A percentile compares a stretch with the other conserved stretches of the same genome.
Evolutionary conservation across 2,329 filamentous ascomycete species (phyloP).

Genomic region (Fusarium incarnatum): DNA sequence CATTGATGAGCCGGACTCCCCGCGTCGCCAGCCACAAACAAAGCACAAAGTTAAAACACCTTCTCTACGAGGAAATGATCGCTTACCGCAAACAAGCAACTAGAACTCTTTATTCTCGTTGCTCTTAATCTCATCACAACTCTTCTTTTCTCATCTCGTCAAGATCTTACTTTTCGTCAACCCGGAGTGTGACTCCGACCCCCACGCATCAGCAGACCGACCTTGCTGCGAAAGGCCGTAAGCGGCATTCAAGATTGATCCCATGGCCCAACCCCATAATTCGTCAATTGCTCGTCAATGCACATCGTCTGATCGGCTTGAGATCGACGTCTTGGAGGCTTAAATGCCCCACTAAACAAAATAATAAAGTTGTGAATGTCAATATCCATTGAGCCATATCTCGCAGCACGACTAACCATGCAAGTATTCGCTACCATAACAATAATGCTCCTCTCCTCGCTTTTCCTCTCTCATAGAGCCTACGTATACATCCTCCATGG

Average conservation of each 20-base stretch:
- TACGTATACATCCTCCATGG: neutral
- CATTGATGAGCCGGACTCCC: neutral
- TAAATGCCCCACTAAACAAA: neutral
- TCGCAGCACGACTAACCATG: neutral
- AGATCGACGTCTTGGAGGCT: neutral
- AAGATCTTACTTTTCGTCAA: neutral
- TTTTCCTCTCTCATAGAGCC: neutral
- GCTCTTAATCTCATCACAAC: no score
- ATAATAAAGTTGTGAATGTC: neutral
- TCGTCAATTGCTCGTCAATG: neutral
- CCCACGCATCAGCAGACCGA: slow-evolving; percentile 1
- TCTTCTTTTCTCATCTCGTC: neutral
- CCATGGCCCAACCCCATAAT: neutral
- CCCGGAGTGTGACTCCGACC: neutral
- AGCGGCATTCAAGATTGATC: neutral
- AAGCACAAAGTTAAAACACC: neutral
- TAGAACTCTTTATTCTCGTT: no score
- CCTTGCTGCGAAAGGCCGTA: neutral
- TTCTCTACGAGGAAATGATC: neutral
- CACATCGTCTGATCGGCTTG: neutral
- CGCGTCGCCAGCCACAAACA: neutral
- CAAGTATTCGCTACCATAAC: neutral
- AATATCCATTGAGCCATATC: neutral
- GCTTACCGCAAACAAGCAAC: neutral
- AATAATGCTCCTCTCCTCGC: neutral